phyloP scores from a whole-genome alignment of 2,329 filamentous ascomycete genomes.

The Fusarium anthophilum region DNA sequence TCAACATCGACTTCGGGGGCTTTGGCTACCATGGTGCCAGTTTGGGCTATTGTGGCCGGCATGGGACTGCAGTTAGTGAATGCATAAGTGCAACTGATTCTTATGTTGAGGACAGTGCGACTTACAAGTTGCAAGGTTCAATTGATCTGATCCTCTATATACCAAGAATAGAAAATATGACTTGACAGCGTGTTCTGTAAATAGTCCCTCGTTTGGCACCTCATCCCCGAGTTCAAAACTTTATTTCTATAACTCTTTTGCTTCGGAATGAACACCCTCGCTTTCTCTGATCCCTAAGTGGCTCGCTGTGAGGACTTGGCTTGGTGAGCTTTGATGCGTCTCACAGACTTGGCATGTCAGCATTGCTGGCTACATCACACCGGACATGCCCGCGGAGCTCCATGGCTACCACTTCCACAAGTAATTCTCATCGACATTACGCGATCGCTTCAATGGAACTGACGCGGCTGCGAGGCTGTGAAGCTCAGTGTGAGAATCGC shows the following conservation, averaged over 20 bases:
- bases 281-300: neutral
- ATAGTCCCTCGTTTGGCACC: neutral
- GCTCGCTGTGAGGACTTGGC: rapidly evolving
- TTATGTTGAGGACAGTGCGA: neutral
- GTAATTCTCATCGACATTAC: neutral
- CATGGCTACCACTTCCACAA: rapidly evolving
- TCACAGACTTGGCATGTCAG: neutral
- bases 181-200: neutral
- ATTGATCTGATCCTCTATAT: rapidly evolving
- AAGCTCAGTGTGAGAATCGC: neutral
- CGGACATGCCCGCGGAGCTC: constrained; percentile 6
- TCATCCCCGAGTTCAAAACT: neutral
- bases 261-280: rapidly evolving
- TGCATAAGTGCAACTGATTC: neutral
- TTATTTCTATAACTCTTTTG: rapidly evolving
- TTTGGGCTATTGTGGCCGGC: neutral
- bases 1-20: neutral
- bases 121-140: neutral
- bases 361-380: neutral
- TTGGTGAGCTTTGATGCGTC: neutral
- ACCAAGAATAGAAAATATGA: neutral
- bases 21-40: neutral
- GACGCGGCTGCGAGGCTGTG: constrained; percentile 3
- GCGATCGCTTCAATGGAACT: neutral
- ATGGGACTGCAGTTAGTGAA: neutral